Conservation (phyloP, 371 early-diverging fungal species). For the Sporodiniella umbellata region DNA sequence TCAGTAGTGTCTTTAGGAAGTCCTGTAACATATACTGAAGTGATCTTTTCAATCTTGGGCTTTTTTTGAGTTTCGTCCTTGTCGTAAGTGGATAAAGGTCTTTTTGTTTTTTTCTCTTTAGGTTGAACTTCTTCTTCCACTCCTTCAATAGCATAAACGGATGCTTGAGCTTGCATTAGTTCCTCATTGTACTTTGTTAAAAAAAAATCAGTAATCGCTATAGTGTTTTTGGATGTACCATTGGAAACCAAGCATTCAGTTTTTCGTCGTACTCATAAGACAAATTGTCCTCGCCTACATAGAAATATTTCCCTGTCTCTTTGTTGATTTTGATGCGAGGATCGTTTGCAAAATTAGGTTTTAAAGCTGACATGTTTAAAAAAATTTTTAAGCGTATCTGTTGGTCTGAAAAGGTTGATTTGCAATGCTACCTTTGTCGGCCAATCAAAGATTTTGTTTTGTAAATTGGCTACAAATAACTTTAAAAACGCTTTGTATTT, state of each 20-base stretch:
- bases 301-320: conserved; percentile 73
- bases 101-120: conserved; percentile 32
- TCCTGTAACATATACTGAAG: conserved; percentile 85
- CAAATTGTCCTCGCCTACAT: conserved; percentile 70
- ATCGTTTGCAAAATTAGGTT: conserved; percentile 37
- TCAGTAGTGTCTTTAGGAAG: conserved; percentile 80
- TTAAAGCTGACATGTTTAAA: conserved; percentile 2
- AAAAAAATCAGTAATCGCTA: neutral
- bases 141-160: conserved; percentile 68
- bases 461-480: too few relatives aligned
- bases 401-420: neutral
- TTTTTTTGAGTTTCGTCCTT: conserved; percentile 30
- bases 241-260: conserved; percentile 88
- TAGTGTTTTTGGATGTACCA: conserved; percentile 46
- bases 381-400: too few relatives aligned
- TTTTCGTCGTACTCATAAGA: conserved; percentile 81
- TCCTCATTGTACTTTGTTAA: conserved; percentile 64
- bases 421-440: too few relatives aligned
- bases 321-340: conserved; percentile 58
- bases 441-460: too few relatives aligned
- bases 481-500: too few relatives aligned
- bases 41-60: conserved; percentile 53
- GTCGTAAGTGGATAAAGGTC: conserved; percentile 31
- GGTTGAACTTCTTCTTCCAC: conserved; percentile 45
- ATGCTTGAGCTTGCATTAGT: conserved; percentile 76